Base-by-base conservation (phyloP, 306 rosid species). In the Heteromeles arbutifolia region DNA sequence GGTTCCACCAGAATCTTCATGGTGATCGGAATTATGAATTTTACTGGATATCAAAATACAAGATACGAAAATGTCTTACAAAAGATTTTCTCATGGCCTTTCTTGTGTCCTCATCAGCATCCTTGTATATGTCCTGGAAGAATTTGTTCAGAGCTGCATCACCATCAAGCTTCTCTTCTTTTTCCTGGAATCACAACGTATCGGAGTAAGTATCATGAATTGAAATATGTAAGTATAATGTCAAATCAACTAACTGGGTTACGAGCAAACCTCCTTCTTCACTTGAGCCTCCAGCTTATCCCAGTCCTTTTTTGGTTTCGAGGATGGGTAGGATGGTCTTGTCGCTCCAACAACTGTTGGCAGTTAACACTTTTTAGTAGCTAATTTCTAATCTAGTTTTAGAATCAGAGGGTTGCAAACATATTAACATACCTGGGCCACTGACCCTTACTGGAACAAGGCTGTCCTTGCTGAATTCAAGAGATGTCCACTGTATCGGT, bases 131-230 rank as follows among this genome's bases (percentile, higher is more conserved):
- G 11, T 89, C 96, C 67, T 89, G 85, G 91, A 95, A 95, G 69
- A 92, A 95, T 70, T 90, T 95, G 89, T 95, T 92, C 84, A 95
- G 50, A 6, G 97, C 99, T 2, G 97, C 97, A 84, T 95, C 97
- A 0, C 99, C 99, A 50, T 95, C 97, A 65, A 95, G 97, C 75
- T 92, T 95, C 75, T 92, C 99, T 2, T 92, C 97, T 65, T 95
- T 95, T 73, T 95, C 99, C 99, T 95, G 87, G 54, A 79, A 59
- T 29, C 70, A 71, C 31, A 74, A 83, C 25, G 62, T 11, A 34
- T 5, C 65, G 54, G 62, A 74, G 44, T 57, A 74, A 45, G 32
- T 37, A 70, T 56, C 70, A 12, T 11, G 45, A 48, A 18, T 7
- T 21, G n/a, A 65, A 44, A 61, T 18, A 39, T 29, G 72, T 19